These are phyloP conservation scores for Plasmopara halstedii DNA, from an alignment of 352 stramenopile species.

Conservation along the genomic window DNA sequence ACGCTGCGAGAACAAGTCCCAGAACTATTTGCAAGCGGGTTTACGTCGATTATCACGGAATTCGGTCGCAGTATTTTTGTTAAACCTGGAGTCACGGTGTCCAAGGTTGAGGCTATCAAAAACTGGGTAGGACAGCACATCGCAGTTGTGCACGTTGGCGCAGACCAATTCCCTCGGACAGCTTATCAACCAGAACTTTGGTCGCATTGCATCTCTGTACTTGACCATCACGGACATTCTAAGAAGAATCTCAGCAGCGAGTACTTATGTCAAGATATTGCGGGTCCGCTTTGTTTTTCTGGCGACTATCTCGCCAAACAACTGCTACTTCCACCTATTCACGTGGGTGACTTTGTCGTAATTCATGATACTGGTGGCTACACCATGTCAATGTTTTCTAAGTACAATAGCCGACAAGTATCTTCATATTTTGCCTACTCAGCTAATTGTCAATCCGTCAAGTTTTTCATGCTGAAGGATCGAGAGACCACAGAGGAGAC, in stretches of 20 bases:
- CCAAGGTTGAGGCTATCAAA: conserved; percentile 86
- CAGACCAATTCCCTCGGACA: conserved; percentile 85
- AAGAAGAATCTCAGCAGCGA: conserved; percentile 28
- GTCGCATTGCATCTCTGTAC: conserved; percentile 77
- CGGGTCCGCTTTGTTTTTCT: conserved; percentile 89
- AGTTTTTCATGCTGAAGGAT: conserved; percentile 58
- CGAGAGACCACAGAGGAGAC: conserved; percentile 62
- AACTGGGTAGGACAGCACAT: conserved; percentile 72
- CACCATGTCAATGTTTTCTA: conserved; percentile 83
- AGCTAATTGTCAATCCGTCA: conserved; percentile 8
- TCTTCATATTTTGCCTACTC: conserved; percentile 64
- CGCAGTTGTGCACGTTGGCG: conserved; percentile 83
- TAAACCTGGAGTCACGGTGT: conserved; percentile 82
- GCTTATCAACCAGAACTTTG: conserved; percentile 81
- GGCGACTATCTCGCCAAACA: conserved; percentile 86
- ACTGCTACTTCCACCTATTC: conserved; percentile 56
- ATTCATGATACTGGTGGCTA: conserved; percentile 86
- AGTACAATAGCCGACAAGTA: conserved; percentile 82
- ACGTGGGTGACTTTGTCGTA: conserved; percentile 69
- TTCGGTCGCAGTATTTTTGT: conserved; percentile 85
- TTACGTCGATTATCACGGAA: conserved; percentile 86
- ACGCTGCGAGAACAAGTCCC: conserved; percentile 58
- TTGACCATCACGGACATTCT: conserved; percentile 35
- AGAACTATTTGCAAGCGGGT: conserved; percentile 76
- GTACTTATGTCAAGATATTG: conserved; percentile 79